Evolutionary conservation across 2,329 filamentous ascomycete genomes (phyloP), one percentile per base, ranked within the genome.

Genomic region (Ascochyta pisi): DNA sequence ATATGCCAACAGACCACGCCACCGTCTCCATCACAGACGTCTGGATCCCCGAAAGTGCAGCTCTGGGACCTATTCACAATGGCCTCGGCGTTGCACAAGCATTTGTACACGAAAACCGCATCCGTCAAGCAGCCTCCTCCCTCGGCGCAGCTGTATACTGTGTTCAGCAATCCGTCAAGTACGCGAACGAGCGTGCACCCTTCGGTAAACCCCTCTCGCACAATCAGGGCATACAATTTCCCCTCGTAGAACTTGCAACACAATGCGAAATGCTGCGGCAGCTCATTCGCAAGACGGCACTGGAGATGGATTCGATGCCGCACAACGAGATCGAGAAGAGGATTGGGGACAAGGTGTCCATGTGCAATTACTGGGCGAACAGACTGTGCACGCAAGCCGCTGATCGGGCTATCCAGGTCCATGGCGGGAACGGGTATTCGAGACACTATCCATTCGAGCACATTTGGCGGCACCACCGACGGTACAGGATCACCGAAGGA

Each of bases 361-460:
- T 88, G 85, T 88, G 86, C 72, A 88, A 87, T 65, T 88, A 86
- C 68, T 88, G 83, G 78, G 85, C 84, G 0, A 87, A 87, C 64
- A 74, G 85, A 33, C 70, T 88, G 34, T 86, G 82, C 48, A 84
- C 81, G 10, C 78, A 87, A 66, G 83, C 85, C 3, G 85, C 85
- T 2, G 86, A 88, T 66, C 77, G 81, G 27, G 85, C 85, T 3
- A 88, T 88, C 26, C 85, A 88, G 76, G 81, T 86, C 10, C 81
- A 85, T 64, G 85, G 85, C 6, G 84, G 84, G 0, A 82, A 83
- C 64, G 84, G 84, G 1, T 87, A 87, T 66, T 83, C 79, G 37
- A 74, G 84, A 34, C 82, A 86, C 57, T 79, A 81, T 58, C 84
- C 84, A 1, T 88, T 88, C 63, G 85, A 88, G 73, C 85, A 88